Percentiles rank a stretch among this genome's conserved stretches.
phyloP scores from a whole-genome alignment of 306 rosid species.

The Psophocarpus tetragonolobus region DNA sequence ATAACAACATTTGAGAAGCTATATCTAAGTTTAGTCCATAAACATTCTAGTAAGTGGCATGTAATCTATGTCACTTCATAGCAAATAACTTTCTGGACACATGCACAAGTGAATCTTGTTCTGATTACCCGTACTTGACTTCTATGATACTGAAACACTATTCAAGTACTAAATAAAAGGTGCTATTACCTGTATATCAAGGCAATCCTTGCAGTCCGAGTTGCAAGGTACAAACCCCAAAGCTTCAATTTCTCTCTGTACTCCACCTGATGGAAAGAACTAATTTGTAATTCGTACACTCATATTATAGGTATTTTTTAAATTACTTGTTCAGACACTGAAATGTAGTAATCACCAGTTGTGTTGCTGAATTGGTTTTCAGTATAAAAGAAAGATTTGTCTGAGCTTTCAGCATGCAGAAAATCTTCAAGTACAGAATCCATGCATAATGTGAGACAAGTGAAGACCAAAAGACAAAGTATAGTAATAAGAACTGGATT shows the following conservation, averaged over 20 bases:
- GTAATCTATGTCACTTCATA: background rate
- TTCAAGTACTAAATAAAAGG: background rate
- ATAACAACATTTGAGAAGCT: background rate
- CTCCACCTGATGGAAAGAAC: constrained; percentile 43
- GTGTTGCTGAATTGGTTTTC: constrained; percentile 43
- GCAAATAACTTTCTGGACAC: background rate
- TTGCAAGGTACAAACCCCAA: constrained; percentile 41
- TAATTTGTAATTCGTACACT: constrained; percentile 35
- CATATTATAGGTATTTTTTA: constrained; percentile 10
- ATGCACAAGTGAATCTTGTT: too few relatives aligned
- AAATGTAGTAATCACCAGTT: constrained; percentile 32
- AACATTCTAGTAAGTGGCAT: background rate
- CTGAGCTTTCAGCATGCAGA: constrained; percentile 42
- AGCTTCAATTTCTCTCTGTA: constrained; percentile 29
- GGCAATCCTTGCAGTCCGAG: constrained; percentile 35
- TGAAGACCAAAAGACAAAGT: constrained; percentile 25
- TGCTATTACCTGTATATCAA: constrained; percentile 47
- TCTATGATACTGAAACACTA: background rate
- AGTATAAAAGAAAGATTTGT: constrained; percentile 45
- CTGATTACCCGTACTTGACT: too few relatives aligned
- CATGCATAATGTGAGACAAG: constrained; percentile 52
- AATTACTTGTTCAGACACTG: constrained; percentile 31
- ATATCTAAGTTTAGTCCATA: background rate
- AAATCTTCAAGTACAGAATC: constrained; percentile 61
- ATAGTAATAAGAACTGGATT: constrained; percentile 1